Conservation (phyloP, 1,284 basidiomycete genomes). For the Volvariella volvacea region DNA sequence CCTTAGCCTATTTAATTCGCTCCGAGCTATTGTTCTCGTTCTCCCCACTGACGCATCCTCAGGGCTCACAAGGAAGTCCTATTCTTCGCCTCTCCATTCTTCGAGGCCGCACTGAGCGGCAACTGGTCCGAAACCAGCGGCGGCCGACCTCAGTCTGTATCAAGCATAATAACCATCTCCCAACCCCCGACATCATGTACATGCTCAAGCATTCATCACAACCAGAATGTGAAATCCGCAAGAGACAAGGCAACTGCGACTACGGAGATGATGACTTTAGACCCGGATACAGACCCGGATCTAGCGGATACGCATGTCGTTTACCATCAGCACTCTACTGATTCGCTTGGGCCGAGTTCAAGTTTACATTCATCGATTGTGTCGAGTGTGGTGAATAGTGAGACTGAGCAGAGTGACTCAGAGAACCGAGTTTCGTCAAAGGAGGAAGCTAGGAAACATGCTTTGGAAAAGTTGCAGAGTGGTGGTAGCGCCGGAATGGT, state of each 20-base stretch:
- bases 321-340: conserved; percentile 21
- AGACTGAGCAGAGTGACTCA: neutral
- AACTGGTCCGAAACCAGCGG: conserved; percentile 63
- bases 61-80: conserved; percentile 84
- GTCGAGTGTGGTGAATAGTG: conserved; percentile 14
- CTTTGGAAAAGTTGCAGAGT: conserved; percentile 1
- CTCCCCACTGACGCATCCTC: conserved; percentile 1
- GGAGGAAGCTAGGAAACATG: neutral
- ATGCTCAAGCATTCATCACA: neutral
- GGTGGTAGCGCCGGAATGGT: neutral
- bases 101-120: conserved; percentile 76
- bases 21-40: neutral
- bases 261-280: conserved; percentile 49
- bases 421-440: neutral
- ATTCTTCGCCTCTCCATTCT: conserved; percentile 81
- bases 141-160: conserved; percentile 64
- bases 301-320: conserved; percentile 32
- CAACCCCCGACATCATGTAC: conserved; percentile 45
- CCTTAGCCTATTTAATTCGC: conserved; percentile 8
- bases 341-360: conserved; percentile 8
- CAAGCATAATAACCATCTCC: conserved; percentile 76
- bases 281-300: conserved; percentile 42
- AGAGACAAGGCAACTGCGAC: conserved; percentile 31
- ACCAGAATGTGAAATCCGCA: conserved; percentile 29
- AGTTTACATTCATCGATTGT: too few relatives aligned